A percentile compares a stretch with the other conserved stretches of the same genome.
Conservation (phyloP, 1,284 basidiomycete genomes). For the Cryptococcus sp. region DNA sequence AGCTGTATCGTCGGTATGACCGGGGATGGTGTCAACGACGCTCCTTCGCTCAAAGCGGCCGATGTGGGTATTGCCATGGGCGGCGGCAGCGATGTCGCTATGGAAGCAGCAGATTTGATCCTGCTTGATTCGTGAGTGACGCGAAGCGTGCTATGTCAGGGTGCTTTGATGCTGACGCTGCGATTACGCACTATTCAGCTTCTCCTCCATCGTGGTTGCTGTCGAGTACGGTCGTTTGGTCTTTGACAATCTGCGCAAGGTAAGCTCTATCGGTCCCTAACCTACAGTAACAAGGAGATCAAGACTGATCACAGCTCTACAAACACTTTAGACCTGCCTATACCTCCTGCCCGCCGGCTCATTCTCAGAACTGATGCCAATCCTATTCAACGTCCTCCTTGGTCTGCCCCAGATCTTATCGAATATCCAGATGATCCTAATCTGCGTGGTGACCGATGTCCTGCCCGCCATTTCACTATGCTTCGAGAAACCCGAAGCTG, state of each 20-base stretch:
- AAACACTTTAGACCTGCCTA: slow-evolving; percentile 40
- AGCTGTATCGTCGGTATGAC: slow-evolving; percentile 62
- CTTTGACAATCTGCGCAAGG: slow-evolving; percentile 67
- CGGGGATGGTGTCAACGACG: slow-evolving; percentile 72
- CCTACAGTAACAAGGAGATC: not conserved
- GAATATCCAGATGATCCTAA: slow-evolving; percentile 59
- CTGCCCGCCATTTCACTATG: slow-evolving; percentile 62
- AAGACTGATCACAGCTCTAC: not conserved
- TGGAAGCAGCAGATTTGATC: slow-evolving; percentile 54
- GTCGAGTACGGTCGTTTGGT: slow-evolving; percentile 64
- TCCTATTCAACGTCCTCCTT: slow-evolving; percentile 61
- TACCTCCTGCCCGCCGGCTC: slow-evolving; percentile 54
- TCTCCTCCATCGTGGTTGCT: slow-evolving; percentile 54
- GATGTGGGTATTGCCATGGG: slow-evolving; percentile 59
- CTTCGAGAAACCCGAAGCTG: slow-evolving; percentile 63
- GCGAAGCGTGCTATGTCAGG: too few species aligned
- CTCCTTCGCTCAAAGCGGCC: slow-evolving; percentile 60
- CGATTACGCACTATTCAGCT: slow-evolving; percentile 18
- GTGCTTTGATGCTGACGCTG: too few species aligned
- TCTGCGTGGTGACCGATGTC: slow-evolving; percentile 63
- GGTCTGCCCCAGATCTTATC: slow-evolving; percentile 61
- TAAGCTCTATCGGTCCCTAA: not conserved
- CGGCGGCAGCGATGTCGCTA: slow-evolving; percentile 55
- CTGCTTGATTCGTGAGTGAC: slow-evolving; percentile 43
- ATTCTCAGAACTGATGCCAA: slow-evolving; percentile 70